Percentiles rank a stretch among this genome's conserved stretches.
phyloP scores from a whole-genome alignment of 352 stramenopile species.

The Phytophthora tubulina region DNA sequence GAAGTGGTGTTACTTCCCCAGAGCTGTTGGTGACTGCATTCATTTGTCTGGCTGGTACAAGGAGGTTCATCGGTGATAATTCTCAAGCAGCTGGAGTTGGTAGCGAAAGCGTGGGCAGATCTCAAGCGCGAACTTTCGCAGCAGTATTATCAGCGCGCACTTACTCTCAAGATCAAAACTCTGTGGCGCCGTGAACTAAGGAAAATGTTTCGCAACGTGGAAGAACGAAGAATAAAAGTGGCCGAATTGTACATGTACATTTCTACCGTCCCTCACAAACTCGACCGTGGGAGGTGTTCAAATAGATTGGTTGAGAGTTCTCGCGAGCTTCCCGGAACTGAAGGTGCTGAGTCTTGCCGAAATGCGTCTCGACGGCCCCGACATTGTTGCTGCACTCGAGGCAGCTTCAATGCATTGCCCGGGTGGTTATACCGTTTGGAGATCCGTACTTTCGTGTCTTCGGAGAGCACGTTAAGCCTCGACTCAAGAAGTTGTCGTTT shows the following conservation, averaged over 20 bases:
- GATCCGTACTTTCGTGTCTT: conserved; percentile 48
- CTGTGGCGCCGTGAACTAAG: too few species aligned
- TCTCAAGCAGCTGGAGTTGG: not conserved
- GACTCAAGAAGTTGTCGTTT: conserved; percentile 26
- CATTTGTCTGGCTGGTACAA: too few species aligned
- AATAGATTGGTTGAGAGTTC: conserved; percentile 25
- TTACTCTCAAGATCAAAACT: not conserved
- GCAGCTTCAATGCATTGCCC: conserved; percentile 20
- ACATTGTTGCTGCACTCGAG: conserved; percentile 21
- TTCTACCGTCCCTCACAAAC: not conserved
- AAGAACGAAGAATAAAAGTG: conserved; percentile 1
- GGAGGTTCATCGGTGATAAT: not conserved
- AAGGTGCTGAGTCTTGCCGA: conserved; percentile 25
- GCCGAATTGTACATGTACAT: not conserved
- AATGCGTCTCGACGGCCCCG: conserved; percentile 18
- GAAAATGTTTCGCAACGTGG: not conserved
- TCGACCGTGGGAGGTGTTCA: conserved; percentile 6
- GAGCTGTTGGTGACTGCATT: too few species aligned
- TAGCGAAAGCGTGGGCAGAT: not conserved
- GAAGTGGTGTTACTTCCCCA: too few species aligned
- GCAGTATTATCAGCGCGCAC: not conserved
- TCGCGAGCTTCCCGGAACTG: conserved; percentile 19
- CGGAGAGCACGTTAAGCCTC: conserved; percentile 38
- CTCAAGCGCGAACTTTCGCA: not conserved
- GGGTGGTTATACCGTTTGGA: conserved; percentile 39